These are phyloP conservation scores for Metahyphopichia silvanorum DNA, from an alignment of 805 yeast species.

Conservation along the genomic window DNA sequence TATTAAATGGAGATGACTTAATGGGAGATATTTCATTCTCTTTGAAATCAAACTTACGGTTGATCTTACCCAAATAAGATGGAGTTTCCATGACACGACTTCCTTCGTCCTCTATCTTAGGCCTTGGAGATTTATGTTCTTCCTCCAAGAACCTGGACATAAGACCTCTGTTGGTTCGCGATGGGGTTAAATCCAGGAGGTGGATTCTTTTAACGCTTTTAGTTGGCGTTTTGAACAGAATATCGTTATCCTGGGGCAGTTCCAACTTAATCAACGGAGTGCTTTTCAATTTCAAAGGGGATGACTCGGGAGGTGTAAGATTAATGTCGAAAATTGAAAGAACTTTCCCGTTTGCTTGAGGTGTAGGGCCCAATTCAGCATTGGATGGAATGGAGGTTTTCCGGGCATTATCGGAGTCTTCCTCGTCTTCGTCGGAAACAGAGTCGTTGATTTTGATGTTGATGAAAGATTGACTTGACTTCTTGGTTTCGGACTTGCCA, in stretches of 20 bases:
- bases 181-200: constrained; percentile 6
- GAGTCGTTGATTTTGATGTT: constrained; percentile 4
- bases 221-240: constrained; percentile 38
- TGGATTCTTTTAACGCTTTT: constrained; percentile 14
- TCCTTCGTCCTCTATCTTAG: background rate
- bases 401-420: constrained; percentile 8
- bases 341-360: constrained; percentile 77
- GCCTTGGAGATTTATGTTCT: background rate
- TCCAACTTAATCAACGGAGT: constrained; percentile 1
- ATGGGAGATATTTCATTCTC: constrained; percentile 1
- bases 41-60: constrained; percentile 10
- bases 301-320: constrained; percentile 42
- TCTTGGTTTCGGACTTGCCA: background rate
- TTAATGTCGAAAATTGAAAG: constrained; percentile 66
- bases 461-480: background rate
- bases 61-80: constrained; percentile 17
- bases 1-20: constrained; percentile 3
- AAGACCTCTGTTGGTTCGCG: constrained; percentile 1
- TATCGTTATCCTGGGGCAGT: constrained; percentile 1
- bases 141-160: background rate
- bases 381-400: constrained; percentile 5
- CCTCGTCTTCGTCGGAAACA: constrained; percentile 9
- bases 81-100: constrained; percentile 21
- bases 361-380: constrained; percentile 77
- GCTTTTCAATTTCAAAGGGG: constrained; percentile 27